Conservation (phyloP, 257 asterid genomes). For the Solanum lycopersicoides region DNA sequence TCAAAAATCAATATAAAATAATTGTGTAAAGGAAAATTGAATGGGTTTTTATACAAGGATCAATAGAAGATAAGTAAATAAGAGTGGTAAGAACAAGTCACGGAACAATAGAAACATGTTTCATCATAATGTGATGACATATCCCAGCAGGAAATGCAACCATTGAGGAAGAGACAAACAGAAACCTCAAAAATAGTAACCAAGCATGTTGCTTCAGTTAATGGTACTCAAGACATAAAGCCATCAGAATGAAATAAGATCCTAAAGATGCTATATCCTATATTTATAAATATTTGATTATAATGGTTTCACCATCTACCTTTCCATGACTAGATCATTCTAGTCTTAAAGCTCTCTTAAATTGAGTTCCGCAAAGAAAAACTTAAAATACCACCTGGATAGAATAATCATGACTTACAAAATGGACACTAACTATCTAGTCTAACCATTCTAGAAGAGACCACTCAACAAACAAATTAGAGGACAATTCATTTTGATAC, state of each 20-base stretch:
- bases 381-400: background rate
- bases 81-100: background rate
- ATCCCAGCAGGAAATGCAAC: background rate
- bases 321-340: background rate
- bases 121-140: background rate
- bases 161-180: background rate
- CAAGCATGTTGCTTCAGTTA: background rate
- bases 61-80: background rate
- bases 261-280: background rate
- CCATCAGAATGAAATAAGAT: background rate
- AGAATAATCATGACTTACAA: background rate
- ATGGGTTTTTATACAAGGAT: background rate
- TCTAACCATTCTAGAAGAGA: background rate
- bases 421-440: background rate
- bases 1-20: conserved; percentile 4
- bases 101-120: background rate
- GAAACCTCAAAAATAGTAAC: background rate
- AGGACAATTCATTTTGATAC: background rate
- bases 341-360: background rate
- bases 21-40: background rate
- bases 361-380: background rate
- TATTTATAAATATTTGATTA: background rate
- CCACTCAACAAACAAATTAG: background rate
- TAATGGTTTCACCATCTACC: background rate
- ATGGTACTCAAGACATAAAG: background rate